phyloP scores from a whole-genome alignment of 108 stramenopile species.

The Nitzschia palea region DNA sequence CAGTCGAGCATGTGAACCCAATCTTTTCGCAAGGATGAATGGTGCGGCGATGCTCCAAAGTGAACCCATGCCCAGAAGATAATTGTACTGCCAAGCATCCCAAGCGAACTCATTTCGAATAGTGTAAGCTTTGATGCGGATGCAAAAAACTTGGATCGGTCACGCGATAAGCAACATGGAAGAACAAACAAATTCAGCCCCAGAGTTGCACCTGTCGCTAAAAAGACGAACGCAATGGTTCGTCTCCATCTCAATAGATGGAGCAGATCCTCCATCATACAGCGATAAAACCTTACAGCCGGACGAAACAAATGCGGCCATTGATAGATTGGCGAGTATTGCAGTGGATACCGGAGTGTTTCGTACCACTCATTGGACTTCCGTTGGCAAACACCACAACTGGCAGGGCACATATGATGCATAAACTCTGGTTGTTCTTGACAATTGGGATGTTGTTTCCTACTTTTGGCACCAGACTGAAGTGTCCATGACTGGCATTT shows the following conservation, averaged over 20 bases:
- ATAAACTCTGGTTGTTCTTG: slow-evolving; percentile 9
- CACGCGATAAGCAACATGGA: neutral
- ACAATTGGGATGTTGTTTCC: neutral
- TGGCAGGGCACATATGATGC: slow-evolving; percentile 19
- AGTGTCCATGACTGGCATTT: neutral
- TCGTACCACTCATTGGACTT: neutral
- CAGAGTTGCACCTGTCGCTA: neutral
- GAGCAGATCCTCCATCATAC: neutral
- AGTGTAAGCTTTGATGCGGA: too few relatives aligned
- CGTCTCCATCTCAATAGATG: neutral
- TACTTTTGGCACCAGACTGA: neutral
- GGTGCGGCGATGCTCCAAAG: neutral
- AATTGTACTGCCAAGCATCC: neutral
- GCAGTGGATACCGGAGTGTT: neutral
- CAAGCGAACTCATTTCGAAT: too few relatives aligned
- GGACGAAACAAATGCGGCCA: neutral
- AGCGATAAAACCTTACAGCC: neutral
- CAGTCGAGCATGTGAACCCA: neutral
- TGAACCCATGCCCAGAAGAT: neutral
- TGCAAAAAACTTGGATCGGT: too few relatives aligned
- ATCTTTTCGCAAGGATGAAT: slow-evolving; percentile 1
- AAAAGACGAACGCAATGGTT: neutral
- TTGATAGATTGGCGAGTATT: neutral
- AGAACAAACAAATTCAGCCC: neutral
- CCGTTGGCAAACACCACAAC: slow-evolving; percentile 21